Evolutionary conservation across 2,329 filamentous ascomycete species (phyloP).

Genomic region (Calcarisporium arbuscula): DNA sequence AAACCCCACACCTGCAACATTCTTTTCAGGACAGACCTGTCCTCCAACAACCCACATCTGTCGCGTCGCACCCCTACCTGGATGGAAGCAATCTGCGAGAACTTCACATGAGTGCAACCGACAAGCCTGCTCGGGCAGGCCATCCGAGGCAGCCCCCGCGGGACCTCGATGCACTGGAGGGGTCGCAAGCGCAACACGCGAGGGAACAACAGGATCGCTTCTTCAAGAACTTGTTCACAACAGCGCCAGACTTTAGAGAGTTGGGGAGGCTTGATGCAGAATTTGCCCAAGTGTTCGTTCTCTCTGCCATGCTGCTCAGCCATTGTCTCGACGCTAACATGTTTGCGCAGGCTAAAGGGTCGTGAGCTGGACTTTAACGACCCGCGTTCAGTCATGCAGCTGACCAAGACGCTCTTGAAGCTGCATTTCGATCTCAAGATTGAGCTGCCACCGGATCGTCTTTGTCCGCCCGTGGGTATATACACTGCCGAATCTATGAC

Average conservation of each 20-base stretch:
- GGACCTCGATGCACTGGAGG: too few species aligned
- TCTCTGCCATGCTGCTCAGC: too few species aligned
- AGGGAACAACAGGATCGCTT: constrained; percentile 17
- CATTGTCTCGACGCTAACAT: background rate
- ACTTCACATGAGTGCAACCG: too few species aligned
- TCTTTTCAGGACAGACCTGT: too few species aligned
- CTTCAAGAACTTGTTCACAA: constrained; percentile 34
- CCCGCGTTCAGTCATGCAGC: constrained; percentile 66
- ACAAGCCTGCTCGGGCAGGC: too few species aligned
- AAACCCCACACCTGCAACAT: too few species aligned
- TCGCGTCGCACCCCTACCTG: too few species aligned
- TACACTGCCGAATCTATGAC: background rate
- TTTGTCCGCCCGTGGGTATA: constrained; percentile 72
- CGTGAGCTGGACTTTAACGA: constrained; percentile 73
- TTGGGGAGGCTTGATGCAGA: constrained; percentile 33
- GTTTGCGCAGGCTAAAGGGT: constrained; percentile 19
- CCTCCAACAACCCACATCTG: too few species aligned
- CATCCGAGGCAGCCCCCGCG: too few species aligned
- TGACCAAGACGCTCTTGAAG: constrained; percentile 73
- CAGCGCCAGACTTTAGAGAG: constrained; percentile 36
- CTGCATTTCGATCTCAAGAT: constrained; percentile 68
- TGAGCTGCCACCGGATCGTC: constrained; percentile 65
- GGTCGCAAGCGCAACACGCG: background rate
- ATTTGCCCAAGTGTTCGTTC: constrained; percentile 34
- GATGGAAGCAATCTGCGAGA: too few species aligned